phyloP scores from a whole-genome alignment of 2,329 filamentous ascomycete genomes.

The Fusarium marasasianum region DNA sequence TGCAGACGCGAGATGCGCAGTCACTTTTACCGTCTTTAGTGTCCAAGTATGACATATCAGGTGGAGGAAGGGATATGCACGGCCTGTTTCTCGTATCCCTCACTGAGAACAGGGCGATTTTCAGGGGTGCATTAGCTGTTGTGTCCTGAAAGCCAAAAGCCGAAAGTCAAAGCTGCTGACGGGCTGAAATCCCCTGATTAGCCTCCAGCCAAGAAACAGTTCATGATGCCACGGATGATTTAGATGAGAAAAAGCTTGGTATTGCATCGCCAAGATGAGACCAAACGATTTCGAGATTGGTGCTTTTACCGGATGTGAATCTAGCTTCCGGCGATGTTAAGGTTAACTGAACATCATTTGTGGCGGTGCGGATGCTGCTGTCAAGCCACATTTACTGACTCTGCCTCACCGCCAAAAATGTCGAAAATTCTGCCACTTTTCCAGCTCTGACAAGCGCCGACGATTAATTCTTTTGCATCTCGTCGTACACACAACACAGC shows the following conservation, averaged over 20 bases:
- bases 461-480: constrained; percentile 18
- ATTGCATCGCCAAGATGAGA: neutral
- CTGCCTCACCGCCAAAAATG: constrained; percentile 51
- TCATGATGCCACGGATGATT: neutral
- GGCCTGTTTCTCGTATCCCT: neutral
- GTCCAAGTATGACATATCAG: constrained; percentile 1
- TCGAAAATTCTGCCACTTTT: constrained; percentile 49
- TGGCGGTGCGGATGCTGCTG: neutral
- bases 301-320: neutral
- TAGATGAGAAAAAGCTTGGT: constrained; percentile 6
- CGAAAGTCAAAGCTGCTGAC: constrained; percentile 4
- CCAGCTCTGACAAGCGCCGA: neutral
- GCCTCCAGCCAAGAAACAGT: neutral
- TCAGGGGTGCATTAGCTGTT: constrained; percentile 13
- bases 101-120: neutral
- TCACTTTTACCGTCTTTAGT: neutral
- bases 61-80: constrained; percentile 26
- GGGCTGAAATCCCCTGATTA: constrained; percentile 17
- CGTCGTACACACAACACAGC: neutral
- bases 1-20: constrained; percentile 11
- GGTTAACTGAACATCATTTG: constrained; percentile 21
- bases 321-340: constrained; percentile 13
- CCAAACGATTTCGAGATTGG: neutral
- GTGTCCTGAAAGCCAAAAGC: neutral
- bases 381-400: constrained; percentile 23